Conservation (phyloP, 2,329 filamentous ascomycete species). For the Pestalotiopsis fici region DNA sequence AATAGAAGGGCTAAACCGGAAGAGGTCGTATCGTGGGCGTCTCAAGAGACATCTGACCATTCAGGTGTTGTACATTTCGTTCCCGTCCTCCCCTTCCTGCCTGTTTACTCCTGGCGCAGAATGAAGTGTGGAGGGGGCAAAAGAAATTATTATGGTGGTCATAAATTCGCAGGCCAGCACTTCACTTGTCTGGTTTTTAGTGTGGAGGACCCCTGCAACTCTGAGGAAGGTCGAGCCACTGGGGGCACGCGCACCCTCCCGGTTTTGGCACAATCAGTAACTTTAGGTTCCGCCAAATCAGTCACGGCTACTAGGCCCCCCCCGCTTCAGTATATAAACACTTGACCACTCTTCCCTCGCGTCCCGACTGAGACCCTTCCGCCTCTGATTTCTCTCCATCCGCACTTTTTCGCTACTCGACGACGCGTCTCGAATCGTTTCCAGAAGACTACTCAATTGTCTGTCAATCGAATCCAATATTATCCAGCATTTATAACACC, state of each 20-base stretch:
- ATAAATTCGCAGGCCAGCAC: background rate
- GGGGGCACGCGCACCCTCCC: conserved; percentile 8
- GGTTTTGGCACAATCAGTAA: conserved; percentile 8
- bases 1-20: background rate
- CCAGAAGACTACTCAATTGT: background rate
- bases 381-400: conserved; percentile 2
- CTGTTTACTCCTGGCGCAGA: background rate
- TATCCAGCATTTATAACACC: background rate
- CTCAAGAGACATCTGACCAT: conserved; percentile 1
- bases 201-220: background rate
- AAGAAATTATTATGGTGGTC: background rate
- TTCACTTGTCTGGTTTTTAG: background rate
- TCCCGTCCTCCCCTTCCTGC: background rate
- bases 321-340: conserved; percentile 13
- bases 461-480: conserved; percentile 5
- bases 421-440: background rate
- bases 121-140: background rate
- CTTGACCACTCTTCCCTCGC: conserved; percentile 9
- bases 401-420: background rate
- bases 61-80: conserved; percentile 2
- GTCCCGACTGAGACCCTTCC: conserved; percentile 8
- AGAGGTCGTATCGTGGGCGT: conserved; percentile 2
- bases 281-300: background rate
- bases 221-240: conserved; percentile 5
- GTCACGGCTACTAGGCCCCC: conserved; percentile 1